Base-by-base conservation (phyloP, 352 stramenopile genomes). In the Blastocystis sp. region DNA sequence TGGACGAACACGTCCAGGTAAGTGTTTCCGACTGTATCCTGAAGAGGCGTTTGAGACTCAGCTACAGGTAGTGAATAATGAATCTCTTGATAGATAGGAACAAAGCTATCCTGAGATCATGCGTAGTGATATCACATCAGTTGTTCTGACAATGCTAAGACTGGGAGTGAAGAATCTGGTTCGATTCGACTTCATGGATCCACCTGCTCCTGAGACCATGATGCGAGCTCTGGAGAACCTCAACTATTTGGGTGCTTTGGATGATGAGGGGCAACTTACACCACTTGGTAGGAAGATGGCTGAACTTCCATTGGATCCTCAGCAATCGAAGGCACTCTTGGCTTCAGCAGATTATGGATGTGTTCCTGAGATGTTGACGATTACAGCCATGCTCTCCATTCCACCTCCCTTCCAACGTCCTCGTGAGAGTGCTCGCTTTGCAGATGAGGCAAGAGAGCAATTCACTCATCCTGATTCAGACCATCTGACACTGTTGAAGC, bases 101-200 rank as follows among this genome's bases (percentile, higher is more conserved):
- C 96, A 98, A 87, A 98, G 95, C 9, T 98, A 98, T 90, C 97
- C 97, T 2, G 97, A 99, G 89, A 99, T 99, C 89, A 89, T 99
- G 57, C 92, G 96, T 42, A 97, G 94, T 0, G 93, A 97, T 86
- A 95, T 98, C 93, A 95, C 92, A 75, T 94, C 93, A 69, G 94
- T 98, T 21, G 95, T 99, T 32, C 92, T 99, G 35, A 98, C 95
- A 54, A 90, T 99, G 58, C 92, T 98, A 89, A 97, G 98, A 90
- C 89, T 99, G 0, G 95, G 95, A n/a, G 98, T 99, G 88, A 93
- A 98, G 83, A 95, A 99, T 88, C 91, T 99, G 6, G 95, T 98
- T 2, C 93, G 98, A 88, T 98, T 98, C 88, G 95, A 99, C 92
- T 99, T 98, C 86, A 98, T 99, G 95, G 96, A 99, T 88, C 96